Base-by-base conservation (phyloP, 768 basidiomycete species). In the Suillus subaureus region DNA sequence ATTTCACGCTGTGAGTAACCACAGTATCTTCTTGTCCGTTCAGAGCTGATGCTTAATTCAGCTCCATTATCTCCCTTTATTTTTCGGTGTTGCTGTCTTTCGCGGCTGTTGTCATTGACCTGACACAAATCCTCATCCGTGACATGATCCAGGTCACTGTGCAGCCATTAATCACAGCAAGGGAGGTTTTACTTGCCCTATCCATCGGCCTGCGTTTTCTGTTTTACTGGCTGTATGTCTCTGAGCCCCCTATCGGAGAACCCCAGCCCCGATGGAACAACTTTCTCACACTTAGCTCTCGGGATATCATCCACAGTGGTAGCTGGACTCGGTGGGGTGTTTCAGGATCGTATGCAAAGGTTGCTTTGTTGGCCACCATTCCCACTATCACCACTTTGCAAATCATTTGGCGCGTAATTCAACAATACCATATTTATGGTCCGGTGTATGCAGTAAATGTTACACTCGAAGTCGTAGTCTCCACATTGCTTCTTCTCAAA, bases 181-280 rank as follows among this genome's bases (percentile, higher is more conserved):
- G 90, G 43, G 92, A 92, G 72, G 77, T 88, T 35, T 78, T 83
- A 58, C 80, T 88, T 65, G 79, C 87, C 13, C 69, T 91, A 26
- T 85, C 90, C 12, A 72, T 84, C 51, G 87, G 87, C 6, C 77
- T 86, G 51, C 83, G 88, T 43, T 87, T 87, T 70, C 71, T 92
- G 18, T 92, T 87, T 71, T 87, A 87, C 67, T 93, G 92, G 92
- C 77, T 77, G 45, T 85, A 88, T 66, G 87, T 89, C 49, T 83
- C 85, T 18, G 80, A 81, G 64, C 82, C 87, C 58, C 88, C 90
- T n/a, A 74, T 73, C 40, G 81, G 76, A 66, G 64, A 84, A 64
- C 71, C 67, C 21, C 73, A 64, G 23, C 68, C 69, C 31, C 40
- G 62, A 58, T 62, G 43, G 52, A 23, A 63, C 61, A 71, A 64